Evolutionary conservation across 2,329 filamentous ascomycete genomes (phyloP).

Genomic region (Mariannaea elegans): DNA sequence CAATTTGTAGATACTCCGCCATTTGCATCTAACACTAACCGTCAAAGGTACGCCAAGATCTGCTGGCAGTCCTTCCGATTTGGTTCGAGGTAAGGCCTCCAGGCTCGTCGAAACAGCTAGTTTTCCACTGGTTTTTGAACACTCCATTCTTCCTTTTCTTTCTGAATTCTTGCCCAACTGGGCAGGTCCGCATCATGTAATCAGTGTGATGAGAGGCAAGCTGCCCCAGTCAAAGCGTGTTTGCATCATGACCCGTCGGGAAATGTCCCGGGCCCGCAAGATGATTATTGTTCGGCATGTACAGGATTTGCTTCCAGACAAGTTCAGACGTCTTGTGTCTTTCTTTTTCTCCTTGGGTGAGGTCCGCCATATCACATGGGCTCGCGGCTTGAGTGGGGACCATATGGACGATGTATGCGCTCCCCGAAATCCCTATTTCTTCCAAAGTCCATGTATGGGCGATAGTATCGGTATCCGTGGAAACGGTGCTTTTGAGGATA

Average conservation of each 20-base stretch:
- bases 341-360: constrained; percentile 52
- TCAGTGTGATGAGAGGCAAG: constrained; percentile 50
- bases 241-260: constrained; percentile 50
- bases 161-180: constrained; percentile 52
- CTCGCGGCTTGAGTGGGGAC: constrained; percentile 48
- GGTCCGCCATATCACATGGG: constrained; percentile 50
- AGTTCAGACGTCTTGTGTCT: constrained; percentile 40
- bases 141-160: constrained; percentile 54
- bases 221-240: constrained; percentile 48
- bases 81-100: constrained; percentile 38
- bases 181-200: constrained; percentile 51
- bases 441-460: constrained; percentile 54
- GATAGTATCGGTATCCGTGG: constrained; percentile 53
- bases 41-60: constrained; percentile 38
- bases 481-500: constrained; percentile 43
- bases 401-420: constrained; percentile 53
- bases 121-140: constrained; percentile 55
- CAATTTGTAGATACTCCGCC: neutral
- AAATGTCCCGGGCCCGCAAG: constrained; percentile 48
- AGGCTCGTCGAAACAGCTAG: constrained; percentile 45
- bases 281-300: constrained; percentile 52
- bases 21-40: constrained; percentile 15
- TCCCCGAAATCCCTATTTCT: constrained; percentile 55
- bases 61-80: constrained; percentile 45
- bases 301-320: constrained; percentile 51